A percentile compares a stretch with the other conserved stretches of the same genome.
Conservation (phyloP, 345 rosid genomes). For the Clausena lansium region DNA sequence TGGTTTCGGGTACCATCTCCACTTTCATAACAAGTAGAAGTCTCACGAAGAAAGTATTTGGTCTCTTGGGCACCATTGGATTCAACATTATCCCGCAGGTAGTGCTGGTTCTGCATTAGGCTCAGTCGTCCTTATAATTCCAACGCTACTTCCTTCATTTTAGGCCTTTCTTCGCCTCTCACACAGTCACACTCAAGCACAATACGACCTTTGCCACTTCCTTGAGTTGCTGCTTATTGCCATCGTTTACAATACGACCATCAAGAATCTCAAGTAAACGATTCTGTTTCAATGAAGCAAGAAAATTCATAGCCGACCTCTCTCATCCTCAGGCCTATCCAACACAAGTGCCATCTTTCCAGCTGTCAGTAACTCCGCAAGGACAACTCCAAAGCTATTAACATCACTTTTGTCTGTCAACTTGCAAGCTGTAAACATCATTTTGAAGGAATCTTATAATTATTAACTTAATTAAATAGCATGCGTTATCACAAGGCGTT, state of each 20-base stretch:
- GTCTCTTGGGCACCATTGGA: too few species aligned
- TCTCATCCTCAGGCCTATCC: conserved; percentile 6
- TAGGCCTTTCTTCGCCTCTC: conserved; percentile 30
- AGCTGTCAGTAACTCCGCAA: conserved; percentile 10
- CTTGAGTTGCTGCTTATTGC: background rate
- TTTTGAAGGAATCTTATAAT: too few species aligned
- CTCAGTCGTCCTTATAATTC: conserved; percentile 23
- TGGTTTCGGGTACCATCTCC: too few species aligned
- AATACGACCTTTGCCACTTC: conserved; percentile 21
- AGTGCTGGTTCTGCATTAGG: too few species aligned
- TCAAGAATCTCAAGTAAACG: conserved; percentile 15
- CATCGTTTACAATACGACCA: background rate
- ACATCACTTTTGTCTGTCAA: too few species aligned
- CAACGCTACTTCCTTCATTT: conserved; percentile 28
- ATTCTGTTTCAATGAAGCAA: conserved; percentile 12
- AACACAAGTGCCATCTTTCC: conserved; percentile 11
- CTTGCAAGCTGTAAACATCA: too few species aligned
- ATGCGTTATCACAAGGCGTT: too few species aligned
- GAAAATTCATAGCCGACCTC: conserved; percentile 14
- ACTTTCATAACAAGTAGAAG: too few species aligned
- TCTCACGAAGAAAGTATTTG: too few species aligned
- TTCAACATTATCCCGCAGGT: too few species aligned
- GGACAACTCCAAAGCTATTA: conserved; percentile 23
- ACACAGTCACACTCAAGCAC: conserved; percentile 24
- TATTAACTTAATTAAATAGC: too few species aligned